Base-by-base conservation (phyloP, 2,329 filamentous ascomycete species). In the Stachybotrys echinatus region DNA sequence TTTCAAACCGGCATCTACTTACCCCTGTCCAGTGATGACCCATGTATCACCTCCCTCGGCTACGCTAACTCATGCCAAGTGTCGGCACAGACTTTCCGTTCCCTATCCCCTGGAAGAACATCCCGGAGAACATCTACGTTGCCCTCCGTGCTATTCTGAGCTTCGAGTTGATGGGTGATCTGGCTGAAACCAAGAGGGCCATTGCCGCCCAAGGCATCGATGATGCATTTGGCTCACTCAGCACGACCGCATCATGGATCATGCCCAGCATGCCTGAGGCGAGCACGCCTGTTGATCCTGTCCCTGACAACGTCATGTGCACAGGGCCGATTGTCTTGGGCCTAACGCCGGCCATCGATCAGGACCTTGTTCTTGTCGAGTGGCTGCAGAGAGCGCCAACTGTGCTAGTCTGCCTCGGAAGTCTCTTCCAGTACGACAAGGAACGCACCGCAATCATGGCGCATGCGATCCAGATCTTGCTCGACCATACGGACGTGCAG, bases 401-500 rank as follows among this genome's bases (percentile, higher is more conserved):
- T 0, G 58, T 79, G 0, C 61, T 79, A 12, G 66, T 80, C 8
- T 77, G 74, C 48, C 63, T 79, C 0, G 76, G 76, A 0, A 77
- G 72, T 3, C 60, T 43, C 12, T 37, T 58, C 10, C 54, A 57
- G 4, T 59, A 57, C 42, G 7, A 10, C 2, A 23, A 51, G 12
- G 52, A 6, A 14, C 44, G 48, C 8, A 54, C 52, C 17, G 51
- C 58, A 31, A 42, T 52, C 1, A 57, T 59, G 23, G 62, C 60
- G 6, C 23, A 18, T 10, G 50, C 69, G 55, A 54, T 57, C 1
- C 39, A 47, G 2, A 50, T 61, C 2, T 45, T 67, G 10, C 51
- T 57, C 6, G 49, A 49, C 34, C n/a, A n/a, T n/a, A 56, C 55
- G 3, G 44, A 59, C 3, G 44, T 61, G 2, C 66, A 67, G 51